Conservation (phyloP, 176 grass and related monocot species). For the Musa beccarii region DNA sequence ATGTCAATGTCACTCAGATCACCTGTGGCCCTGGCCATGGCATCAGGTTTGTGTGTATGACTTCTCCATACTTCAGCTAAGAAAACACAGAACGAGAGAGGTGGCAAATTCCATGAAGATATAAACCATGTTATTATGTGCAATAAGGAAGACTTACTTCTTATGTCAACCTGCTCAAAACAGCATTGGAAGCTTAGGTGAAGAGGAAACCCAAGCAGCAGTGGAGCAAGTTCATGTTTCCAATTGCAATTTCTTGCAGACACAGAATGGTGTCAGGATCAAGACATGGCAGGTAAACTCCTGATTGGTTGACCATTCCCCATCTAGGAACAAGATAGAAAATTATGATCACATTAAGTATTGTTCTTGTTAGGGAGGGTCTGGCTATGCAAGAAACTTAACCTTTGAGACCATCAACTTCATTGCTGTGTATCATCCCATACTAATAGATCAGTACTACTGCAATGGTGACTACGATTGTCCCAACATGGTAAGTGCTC, state of each 20-base stretch:
- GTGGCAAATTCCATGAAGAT: too few species aligned
- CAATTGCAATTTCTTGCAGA: not conserved
- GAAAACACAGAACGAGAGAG: too few species aligned
- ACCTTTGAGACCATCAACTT: not conserved
- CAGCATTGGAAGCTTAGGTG: slow-evolving; percentile 1
- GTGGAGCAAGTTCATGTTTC: not conserved
- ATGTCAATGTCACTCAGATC: not conserved
- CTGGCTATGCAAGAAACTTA: not conserved
- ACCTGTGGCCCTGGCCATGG: not conserved
- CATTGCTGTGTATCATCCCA: not conserved
- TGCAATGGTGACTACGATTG: not conserved
- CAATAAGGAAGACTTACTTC: too few species aligned
- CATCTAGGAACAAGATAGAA: too few species aligned
- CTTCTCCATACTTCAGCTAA: not conserved
- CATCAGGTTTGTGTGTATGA: slow-evolving; percentile 1
- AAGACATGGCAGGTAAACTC: not conserved
- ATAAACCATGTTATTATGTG: too few species aligned
- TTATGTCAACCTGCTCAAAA: not conserved
- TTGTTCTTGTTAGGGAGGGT: not conserved
- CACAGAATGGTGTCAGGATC: not conserved
- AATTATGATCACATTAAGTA: too few species aligned
- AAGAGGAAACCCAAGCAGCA: not conserved
- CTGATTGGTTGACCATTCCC: not conserved
- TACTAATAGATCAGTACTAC: slow-evolving; percentile 10
- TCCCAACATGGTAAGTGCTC: not conserved